phyloP scores from a whole-genome alignment of 2,329 filamentous ascomycete genomes.

The Fusarium odoratissimum region DNA sequence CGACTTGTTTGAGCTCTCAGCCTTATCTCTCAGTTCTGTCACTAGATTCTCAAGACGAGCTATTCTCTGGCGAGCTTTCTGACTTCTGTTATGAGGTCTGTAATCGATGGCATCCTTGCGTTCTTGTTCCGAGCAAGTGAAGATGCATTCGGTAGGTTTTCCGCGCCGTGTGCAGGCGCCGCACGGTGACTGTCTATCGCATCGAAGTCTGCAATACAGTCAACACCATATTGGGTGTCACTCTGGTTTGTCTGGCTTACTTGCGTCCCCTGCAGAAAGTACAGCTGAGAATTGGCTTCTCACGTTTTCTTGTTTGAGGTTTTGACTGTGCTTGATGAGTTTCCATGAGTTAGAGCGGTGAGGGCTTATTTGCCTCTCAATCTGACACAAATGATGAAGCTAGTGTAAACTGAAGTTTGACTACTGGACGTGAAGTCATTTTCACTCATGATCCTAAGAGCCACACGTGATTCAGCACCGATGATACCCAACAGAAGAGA shows the following conservation, averaged over 20 bases:
- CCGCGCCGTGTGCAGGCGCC: slow-evolving; percentile 2
- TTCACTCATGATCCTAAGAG: background rate
- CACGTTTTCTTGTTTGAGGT: background rate
- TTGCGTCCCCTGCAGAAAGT: slow-evolving; percentile 11
- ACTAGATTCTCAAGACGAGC: slow-evolving; percentile 31
- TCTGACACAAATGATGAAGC: slow-evolving; percentile 1
- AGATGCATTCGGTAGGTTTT: slow-evolving; percentile 7
- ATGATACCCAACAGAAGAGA: background rate
- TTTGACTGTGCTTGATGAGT: background rate
- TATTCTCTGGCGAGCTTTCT: slow-evolving; percentile 32
- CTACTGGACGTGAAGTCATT: slow-evolving; percentile 1
- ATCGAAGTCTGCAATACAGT: slow-evolving; percentile 16
- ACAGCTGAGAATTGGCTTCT: slow-evolving; percentile 11
- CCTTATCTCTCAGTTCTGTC: slow-evolving; percentile 24
- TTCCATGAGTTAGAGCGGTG: background rate
- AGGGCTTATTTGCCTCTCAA: background rate
- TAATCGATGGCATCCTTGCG: slow-evolving; percentile 33
- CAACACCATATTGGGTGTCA: background rate
- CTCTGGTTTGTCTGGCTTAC: background rate
- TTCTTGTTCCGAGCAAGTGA: slow-evolving; percentile 25
- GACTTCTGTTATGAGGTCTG: slow-evolving; percentile 9
- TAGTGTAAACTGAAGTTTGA: background rate
- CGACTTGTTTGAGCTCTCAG: background rate
- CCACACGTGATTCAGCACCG: background rate
- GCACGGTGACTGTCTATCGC: slow-evolving; percentile 19